Conservation (phyloP, 345 rosid species). For the Citrus unshiu region DNA sequence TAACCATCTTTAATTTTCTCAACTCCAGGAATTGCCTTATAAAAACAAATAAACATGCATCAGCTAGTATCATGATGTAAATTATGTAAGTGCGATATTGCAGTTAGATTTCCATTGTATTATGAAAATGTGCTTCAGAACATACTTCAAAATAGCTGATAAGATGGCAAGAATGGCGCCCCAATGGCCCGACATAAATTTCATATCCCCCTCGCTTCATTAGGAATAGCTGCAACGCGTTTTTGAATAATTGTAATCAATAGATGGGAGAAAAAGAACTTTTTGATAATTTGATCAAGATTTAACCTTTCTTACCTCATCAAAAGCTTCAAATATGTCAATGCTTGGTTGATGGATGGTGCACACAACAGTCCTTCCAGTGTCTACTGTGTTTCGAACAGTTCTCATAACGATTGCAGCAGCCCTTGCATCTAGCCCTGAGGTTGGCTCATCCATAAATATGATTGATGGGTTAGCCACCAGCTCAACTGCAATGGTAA, state of each 20-base stretch:
- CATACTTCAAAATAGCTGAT: background rate
- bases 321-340: constrained; percentile 46
- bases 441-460: constrained; percentile 52
- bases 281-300: background rate
- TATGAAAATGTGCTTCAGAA: background rate
- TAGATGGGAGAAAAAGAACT: background rate
- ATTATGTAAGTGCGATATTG: background rate
- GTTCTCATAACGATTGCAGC: constrained; percentile 59
- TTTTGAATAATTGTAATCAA: background rate
- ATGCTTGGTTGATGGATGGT: constrained; percentile 53
- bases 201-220: background rate
- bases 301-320: constrained; percentile 33
- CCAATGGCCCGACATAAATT: background rate
- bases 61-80: background rate
- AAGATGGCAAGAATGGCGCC: background rate
- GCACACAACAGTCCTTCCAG: constrained; percentile 49
- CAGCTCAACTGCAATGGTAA: constrained; percentile 49
- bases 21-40: background rate
- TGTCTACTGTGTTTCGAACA: constrained; percentile 45
- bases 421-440: constrained; percentile 54
- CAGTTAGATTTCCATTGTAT: background rate
- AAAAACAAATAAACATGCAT: background rate
- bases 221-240: background rate
- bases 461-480: constrained; percentile 55
- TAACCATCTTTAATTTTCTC: constrained; percentile 9